Evolutionary conservation across 2,329 filamentous ascomycete species (phyloP).

Genomic region (Colletotrichum liriopes): DNA sequence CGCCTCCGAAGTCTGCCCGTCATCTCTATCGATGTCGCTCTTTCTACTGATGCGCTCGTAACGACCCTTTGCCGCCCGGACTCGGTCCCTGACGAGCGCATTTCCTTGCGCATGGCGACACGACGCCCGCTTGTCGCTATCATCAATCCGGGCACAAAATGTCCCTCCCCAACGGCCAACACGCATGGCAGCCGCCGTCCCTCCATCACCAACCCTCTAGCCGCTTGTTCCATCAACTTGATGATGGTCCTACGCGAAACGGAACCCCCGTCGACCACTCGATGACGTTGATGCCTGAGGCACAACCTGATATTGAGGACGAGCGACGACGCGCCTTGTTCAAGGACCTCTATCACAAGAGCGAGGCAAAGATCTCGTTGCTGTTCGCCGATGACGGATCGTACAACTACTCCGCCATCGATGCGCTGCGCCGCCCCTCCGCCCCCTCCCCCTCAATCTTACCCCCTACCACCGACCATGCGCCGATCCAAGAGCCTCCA

Average conservation of each 20-base stretch:
- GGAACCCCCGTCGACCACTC: constrained; percentile 67
- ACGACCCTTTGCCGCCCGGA: constrained; percentile 61
- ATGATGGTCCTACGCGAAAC: constrained; percentile 71
- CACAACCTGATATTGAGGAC: constrained; percentile 74
- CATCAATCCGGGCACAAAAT: constrained; percentile 70
- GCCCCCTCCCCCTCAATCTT: constrained; percentile 58
- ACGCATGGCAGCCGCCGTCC: constrained; percentile 75
- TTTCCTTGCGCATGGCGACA: constrained; percentile 71
- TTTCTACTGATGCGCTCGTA: constrained; percentile 67
- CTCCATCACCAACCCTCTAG: constrained; percentile 63
- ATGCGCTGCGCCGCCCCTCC: constrained; percentile 65
- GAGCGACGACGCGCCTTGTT: constrained; percentile 83
- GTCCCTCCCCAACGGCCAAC: constrained; percentile 78
- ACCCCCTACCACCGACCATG: constrained; percentile 72
- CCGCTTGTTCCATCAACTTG: constrained; percentile 70
- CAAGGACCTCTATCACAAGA: constrained; percentile 82
- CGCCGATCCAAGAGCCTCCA: constrained; percentile 72
- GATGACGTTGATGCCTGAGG: constrained; percentile 72
- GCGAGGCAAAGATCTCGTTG: constrained; percentile 82
- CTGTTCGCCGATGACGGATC: constrained; percentile 77
- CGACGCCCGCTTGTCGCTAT: constrained; percentile 62
- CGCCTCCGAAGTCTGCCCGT: constrained; percentile 55
- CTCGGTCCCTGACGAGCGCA: constrained; percentile 67
- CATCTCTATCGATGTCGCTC: constrained; percentile 70
- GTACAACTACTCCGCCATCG: constrained; percentile 68